Conservation (phyloP, 345 rosid species). For the Anacardium occidentale region DNA sequence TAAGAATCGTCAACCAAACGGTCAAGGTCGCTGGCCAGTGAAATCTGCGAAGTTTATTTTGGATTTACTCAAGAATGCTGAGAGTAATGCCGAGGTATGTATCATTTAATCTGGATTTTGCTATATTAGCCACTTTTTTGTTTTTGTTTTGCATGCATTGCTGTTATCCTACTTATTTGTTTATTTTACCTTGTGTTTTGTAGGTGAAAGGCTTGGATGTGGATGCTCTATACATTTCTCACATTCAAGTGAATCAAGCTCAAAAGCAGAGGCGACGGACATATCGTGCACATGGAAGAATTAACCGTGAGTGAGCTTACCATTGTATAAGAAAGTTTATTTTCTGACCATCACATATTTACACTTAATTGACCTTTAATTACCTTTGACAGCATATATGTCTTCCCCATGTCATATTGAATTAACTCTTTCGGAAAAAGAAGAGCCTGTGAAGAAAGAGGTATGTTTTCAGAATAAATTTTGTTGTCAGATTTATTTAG, state of each 20-base stretch:
- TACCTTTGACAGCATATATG: constrained; percentile 58
- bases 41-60: constrained; percentile 54
- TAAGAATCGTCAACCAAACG: constrained; percentile 75
- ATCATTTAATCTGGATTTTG: neutral
- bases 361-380: neutral
- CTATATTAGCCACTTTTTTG: neutral
- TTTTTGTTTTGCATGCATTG: neutral
- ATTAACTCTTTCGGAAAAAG: constrained; percentile 61
- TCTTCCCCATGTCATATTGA: constrained; percentile 78
- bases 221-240: constrained; percentile 61
- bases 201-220: constrained; percentile 81
- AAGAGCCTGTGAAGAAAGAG: constrained; percentile 68
- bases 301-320: constrained; percentile 51
- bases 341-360: neutral
- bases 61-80: constrained; percentile 64
- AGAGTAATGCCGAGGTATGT: constrained; percentile 73
- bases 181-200: neutral
- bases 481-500: neutral
- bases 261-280: constrained; percentile 73
- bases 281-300: constrained; percentile 78
- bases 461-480: constrained; percentile 23
- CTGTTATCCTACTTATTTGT: neutral
- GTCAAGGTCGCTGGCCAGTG: constrained; percentile 80
- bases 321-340: neutral
- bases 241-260: constrained; percentile 81